Evolutionary conservation across 805 yeast species (phyloP), one percentile per base, ranked within the genome.

Genomic region (Kodamaea kakaduensis): DNA sequence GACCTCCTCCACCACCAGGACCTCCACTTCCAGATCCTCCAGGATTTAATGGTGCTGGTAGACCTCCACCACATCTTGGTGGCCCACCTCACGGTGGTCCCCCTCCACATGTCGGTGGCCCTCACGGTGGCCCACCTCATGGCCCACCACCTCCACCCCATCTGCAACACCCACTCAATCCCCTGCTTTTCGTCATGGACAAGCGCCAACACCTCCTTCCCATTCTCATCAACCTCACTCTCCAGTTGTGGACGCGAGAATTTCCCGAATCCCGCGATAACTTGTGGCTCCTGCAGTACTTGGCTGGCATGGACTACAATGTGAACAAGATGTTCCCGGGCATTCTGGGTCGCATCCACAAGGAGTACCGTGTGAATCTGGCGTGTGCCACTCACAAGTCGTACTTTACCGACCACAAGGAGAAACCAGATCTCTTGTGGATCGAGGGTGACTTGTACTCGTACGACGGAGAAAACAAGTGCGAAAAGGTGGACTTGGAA

Each of bases 201-300:
- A 36, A 38, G 25, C 30, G 27, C 5, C 23, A 19, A 17, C 38
- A 42, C 30, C 30, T 38, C 14, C n/a, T 32, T 9, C 38, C 39
- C 10, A 34, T 38, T 14, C 19, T 42, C 16, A 25, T 31, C 10
- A 40, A 37, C 6, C 25, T 36, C 16, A 36, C 40, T 16, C 26
- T 42, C 21, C 37, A 42, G 16, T 29, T 32, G 30, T 36, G 43
- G 38, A 19, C 17, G 8, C 15, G 29, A 26, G 27, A 25, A 27
- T 23, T 31, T 28, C 17, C 28, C 26, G 23, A 18, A 19, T 29
- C 31, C 24, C 38, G 26, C 22, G 38, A 42, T 29, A 32, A 32
- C 25, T 38, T 42, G 30, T 42, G 45, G 45, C 34, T 42, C 14
- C 41, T 39, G 24, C 39, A 29, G 14, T 26, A 36, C 10, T 29